Evolutionary conservation across 495 filamentous ascomycete genomes (phyloP), one percentile per base, ranked within the genome.

Genomic region (Cladorrhinum samala): DNA sequence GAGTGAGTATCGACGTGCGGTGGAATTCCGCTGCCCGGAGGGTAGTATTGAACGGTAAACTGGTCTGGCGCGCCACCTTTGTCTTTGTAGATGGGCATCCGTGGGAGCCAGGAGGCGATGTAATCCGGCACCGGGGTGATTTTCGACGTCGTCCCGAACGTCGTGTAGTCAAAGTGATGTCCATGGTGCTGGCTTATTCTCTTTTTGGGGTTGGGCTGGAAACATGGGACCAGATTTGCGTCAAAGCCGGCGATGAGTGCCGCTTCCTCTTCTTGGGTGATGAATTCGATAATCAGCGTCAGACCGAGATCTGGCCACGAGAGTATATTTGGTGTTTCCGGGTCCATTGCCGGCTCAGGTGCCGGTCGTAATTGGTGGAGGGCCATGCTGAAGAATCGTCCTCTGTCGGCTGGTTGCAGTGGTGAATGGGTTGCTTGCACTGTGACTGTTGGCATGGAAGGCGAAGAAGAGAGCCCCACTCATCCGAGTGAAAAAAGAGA

Each of bases 11-110:
- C 65, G 21, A 68, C 65, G 45, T 68, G 65, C 18, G 65, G 65
- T 14, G 65, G 65, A 48, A 68, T 68, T n/a, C 65, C 65, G 27
- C 55, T 57, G 40, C 65, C 65, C 9, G 65, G 63, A 3, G 65
- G 65, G 53, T 68, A 68, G 51, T 68, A 68, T 45, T 68, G 65
- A 17, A 63, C 52, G 3, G 63, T 68, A 56, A 68, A 66, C 60
- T 68, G 65, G 46, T 68, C 65, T 3, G 65, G 65, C 1, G 61
- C 37, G n/a, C 38, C 37, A 16, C 24, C 30, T 17, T 9, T 18
- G 2, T 47, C 45, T 4, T 20, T 16, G 24, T 58, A 56, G 24
- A 64, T n/a, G 2, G 65, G 65, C 1, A 68, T 60, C 5, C 65
- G 55, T 2, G 60, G 54, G 16, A 66, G 54, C 17, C 66, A 36